Evolutionary conservation across 495 filamentous ascomycete genomes (phyloP).

Genomic region (Oleoguttula mirabilis): DNA sequence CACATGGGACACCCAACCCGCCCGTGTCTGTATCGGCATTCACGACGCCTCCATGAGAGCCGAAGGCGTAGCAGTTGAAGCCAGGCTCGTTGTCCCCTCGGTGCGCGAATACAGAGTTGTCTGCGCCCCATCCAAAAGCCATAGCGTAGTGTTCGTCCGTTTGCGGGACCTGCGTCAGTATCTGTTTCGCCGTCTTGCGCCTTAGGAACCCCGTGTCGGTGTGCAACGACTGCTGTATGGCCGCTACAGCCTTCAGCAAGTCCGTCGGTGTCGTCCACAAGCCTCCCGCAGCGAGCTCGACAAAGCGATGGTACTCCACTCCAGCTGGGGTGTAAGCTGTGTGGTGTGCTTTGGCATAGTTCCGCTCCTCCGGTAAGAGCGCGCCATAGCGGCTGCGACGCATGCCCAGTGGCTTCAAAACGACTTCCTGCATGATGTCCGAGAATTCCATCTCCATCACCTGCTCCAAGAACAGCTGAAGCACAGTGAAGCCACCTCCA

Average conservation of each 20-base stretch:
- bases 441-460: constrained; percentile 13
- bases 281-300: constrained; percentile 23
- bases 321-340: constrained; percentile 12
- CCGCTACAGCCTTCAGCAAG: constrained; percentile 20
- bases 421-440: constrained; percentile 16
- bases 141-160: background rate
- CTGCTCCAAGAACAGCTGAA: constrained; percentile 23
- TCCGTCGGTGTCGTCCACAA: constrained; percentile 27
- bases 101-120: constrained; percentile 4
- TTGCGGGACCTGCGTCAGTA: constrained; percentile 12
- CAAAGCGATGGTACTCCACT: constrained; percentile 10
- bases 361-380: constrained; percentile 8
- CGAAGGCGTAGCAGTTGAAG: constrained; percentile 3
- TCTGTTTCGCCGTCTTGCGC: constrained; percentile 13
- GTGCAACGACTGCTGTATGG: constrained; percentile 18
- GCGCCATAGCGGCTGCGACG: constrained; percentile 10
- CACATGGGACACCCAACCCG: no score
- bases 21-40: background rate
- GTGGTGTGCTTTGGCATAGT: constrained; percentile 18
- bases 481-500: constrained; percentile 21
- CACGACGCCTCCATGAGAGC: constrained; percentile 1
- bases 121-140: constrained; percentile 4
- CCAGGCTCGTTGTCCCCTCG: constrained; percentile 8
- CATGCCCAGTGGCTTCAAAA: constrained; percentile 24
- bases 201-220: constrained; percentile 13